phyloP scores from a whole-genome alignment of 257 asterid species.

The Mentha longifolia region DNA sequence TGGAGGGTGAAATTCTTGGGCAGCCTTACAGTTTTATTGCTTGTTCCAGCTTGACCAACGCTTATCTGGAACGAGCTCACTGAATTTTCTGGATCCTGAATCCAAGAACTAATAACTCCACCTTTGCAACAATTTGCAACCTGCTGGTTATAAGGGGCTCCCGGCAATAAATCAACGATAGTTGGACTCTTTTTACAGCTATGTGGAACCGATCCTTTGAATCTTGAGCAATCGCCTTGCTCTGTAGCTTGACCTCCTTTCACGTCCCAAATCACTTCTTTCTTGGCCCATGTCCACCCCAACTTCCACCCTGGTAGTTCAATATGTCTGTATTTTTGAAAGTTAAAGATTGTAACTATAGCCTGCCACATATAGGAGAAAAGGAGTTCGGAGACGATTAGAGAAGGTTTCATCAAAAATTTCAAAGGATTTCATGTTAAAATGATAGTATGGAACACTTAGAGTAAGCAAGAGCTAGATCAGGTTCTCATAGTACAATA shows the following conservation, averaged over 20 bases:
- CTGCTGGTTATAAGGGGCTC: constrained; percentile 56
- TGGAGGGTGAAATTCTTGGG: constrained; percentile 57
- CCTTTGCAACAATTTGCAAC: constrained; percentile 63
- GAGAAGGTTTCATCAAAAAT: no score
- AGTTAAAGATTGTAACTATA: constrained; percentile 49
- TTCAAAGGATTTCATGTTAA: background rate
- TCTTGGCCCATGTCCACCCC: constrained; percentile 63
- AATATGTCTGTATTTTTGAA: constrained; percentile 54
- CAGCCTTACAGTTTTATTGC: constrained; percentile 45
- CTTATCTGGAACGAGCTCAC: constrained; percentile 48
- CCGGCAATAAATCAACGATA: constrained; percentile 53
- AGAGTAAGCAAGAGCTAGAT: background rate
- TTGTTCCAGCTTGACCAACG: constrained; percentile 59
- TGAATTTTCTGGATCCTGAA: constrained; percentile 48
- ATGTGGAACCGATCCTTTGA: constrained; percentile 52
- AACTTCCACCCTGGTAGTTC: constrained; percentile 58
- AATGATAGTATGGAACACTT: background rate
- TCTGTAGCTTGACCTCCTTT: constrained; percentile 57
- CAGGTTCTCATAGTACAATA: background rate
- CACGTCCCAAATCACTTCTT: constrained; percentile 59
- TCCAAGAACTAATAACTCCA: constrained; percentile 56
- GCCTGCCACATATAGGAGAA: constrained; percentile 38
- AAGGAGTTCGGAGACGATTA: no score
- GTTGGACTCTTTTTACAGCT: constrained; percentile 54
- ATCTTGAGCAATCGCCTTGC: constrained; percentile 65